phyloP scores from a whole-genome alignment of 352 stramenopile genomes.

The Phytophthora pisi region DNA sequence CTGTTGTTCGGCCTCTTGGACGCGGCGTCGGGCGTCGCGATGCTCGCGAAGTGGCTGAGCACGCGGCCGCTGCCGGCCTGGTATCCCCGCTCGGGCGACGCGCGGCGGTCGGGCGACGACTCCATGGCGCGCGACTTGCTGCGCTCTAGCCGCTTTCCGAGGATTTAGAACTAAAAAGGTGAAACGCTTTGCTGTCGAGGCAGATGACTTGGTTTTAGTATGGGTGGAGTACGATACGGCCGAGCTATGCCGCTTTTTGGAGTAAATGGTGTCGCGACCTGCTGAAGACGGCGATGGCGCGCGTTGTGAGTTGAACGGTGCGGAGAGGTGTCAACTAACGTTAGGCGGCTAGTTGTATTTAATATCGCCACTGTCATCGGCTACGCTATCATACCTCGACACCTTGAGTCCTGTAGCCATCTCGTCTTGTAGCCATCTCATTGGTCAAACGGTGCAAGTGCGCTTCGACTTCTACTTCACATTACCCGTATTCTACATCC shows the following conservation, averaged over 20 bases:
- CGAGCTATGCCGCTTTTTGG: not conserved
- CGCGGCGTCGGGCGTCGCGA: slow-evolving; percentile 45
- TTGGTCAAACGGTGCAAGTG: slow-evolving; percentile 5
- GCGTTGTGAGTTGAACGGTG: no score
- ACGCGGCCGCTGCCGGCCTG: slow-evolving; percentile 62
- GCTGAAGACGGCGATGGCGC: no score
- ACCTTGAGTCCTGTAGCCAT: no score
- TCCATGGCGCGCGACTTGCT: slow-evolving; percentile 26
- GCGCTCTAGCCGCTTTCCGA: slow-evolving; percentile 4
- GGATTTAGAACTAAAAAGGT: slow-evolving; percentile 21
- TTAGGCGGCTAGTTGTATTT: no score
- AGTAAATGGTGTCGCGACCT: not conserved
- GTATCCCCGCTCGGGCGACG: slow-evolving; percentile 33
- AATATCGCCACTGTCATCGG: no score
- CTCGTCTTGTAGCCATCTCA: not conserved
- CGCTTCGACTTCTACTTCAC: not conserved
- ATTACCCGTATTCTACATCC: not conserved
- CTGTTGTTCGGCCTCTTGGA: slow-evolving; percentile 17
- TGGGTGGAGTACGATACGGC: not conserved
- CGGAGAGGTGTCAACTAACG: no score
- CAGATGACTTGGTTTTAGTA: slow-evolving; percentile 23
- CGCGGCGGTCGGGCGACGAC: slow-evolving; percentile 9
- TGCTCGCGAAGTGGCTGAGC: slow-evolving; percentile 63
- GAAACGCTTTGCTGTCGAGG: no score
- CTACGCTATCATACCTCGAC: no score